Conservation (phyloP, 2,329 filamentous ascomycete species). For the Aspergillus puulaauensis region DNA sequence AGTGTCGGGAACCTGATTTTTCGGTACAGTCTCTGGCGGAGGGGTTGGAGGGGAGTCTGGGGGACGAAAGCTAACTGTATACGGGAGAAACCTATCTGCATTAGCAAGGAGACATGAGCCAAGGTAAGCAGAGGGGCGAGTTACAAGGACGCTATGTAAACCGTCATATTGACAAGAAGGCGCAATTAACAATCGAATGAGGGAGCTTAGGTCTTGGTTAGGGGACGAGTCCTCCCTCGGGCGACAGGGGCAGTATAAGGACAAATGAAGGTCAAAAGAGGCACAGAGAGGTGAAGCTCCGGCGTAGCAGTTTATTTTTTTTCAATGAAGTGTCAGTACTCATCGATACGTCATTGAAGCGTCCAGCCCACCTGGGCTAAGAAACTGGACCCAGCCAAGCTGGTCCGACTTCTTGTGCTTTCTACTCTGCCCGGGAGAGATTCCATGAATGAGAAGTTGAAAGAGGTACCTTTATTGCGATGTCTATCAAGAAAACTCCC, state of each 20-base stretch:
- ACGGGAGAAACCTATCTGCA: slow-evolving; percentile 75
- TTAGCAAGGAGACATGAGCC: neutral
- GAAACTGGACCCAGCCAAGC: slow-evolving; percentile 5
- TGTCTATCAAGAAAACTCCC: too few species aligned
- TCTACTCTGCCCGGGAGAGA: neutral
- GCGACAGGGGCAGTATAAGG: neutral
- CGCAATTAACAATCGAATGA: slow-evolving; percentile 11
- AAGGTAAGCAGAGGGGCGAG: neutral
- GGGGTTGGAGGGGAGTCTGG: slow-evolving; percentile 33
- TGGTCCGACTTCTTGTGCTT: neutral
- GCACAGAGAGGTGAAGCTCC: too few species aligned
- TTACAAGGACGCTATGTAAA: slow-evolving; percentile 60
- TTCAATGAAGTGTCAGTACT: neutral
- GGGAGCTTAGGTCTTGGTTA: neutral
- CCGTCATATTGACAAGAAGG: slow-evolving; percentile 49
- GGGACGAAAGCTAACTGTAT: slow-evolving; percentile 84
- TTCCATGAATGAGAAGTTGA: neutral
- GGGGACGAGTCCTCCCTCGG: neutral
- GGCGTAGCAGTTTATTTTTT: neutral
- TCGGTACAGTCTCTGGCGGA: slow-evolving; percentile 37
- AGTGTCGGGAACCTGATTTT: slow-evolving; percentile 26
- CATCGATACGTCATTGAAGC: slow-evolving; percentile 11
- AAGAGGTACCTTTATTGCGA: neutral
- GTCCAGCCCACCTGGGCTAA: neutral
- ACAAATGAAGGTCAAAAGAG: neutral